phyloP scores from a whole-genome alignment of 192 early-diverging fungal genomes.

The Coemansia brasiliensis region DNA sequence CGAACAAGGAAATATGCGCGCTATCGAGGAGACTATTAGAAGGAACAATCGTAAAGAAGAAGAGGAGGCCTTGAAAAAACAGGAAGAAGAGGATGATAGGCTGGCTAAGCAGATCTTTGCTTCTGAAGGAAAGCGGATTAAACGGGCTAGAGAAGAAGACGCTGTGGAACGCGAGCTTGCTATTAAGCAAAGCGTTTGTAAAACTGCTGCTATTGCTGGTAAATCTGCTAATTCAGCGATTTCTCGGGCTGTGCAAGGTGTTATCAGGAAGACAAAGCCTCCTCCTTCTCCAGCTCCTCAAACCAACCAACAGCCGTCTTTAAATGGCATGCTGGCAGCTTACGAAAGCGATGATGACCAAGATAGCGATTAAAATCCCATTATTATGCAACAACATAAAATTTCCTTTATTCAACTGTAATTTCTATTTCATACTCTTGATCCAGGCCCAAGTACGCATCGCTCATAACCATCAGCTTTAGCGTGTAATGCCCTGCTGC shows the following conservation, averaged over 20 bases:
- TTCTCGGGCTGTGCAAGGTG: neutral
- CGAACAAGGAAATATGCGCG: neutral
- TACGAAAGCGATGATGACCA: constrained; percentile 27
- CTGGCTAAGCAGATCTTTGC: constrained; percentile 29
- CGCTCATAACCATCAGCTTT: constrained; percentile 65
- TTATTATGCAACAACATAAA: too few relatives aligned
- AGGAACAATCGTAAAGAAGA: neutral
- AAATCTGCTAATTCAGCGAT: neutral
- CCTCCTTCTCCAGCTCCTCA: neutral
- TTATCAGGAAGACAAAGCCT: neutral
- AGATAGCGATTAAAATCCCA: neutral
- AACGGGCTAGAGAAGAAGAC: constrained; percentile 42
- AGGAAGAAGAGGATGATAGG: constrained; percentile 29
- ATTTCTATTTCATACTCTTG: constrained; percentile 57
- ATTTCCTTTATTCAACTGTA: constrained; percentile 18
- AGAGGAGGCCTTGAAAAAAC: constrained; percentile 14
- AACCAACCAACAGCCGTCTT: neutral
- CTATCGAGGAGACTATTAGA: too few relatives aligned
- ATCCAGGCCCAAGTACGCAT: constrained; percentile 79
- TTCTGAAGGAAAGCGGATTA: constrained; percentile 21
- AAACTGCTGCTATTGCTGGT: neutral
- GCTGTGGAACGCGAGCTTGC: constrained; percentile 15
- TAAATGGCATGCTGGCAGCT: constrained; percentile 39
- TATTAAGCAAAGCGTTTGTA: constrained; percentile 5
- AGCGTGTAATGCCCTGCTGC: constrained; percentile 59